Conservation (phyloP, 768 basidiomycete species). For the Coprinellus aureogranulatus region DNA sequence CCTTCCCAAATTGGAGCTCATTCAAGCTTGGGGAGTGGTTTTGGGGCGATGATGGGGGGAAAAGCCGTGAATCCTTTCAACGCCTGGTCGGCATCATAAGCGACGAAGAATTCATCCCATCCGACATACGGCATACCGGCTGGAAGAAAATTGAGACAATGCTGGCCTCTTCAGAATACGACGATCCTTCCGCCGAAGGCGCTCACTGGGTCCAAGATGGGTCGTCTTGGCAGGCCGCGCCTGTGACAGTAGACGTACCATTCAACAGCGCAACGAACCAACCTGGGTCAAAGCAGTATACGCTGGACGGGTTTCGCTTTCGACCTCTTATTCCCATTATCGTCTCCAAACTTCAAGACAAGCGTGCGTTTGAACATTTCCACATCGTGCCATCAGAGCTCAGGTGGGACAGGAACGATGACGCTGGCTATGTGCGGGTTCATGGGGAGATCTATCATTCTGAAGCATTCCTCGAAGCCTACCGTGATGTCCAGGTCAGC, state of each 20-base stretch:
- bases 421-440: conserved; percentile 13
- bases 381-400: conserved; percentile 15
- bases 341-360: background rate
- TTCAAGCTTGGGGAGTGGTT: conserved; percentile 19
- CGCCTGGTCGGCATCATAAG: background rate
- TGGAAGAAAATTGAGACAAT: background rate
- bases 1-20: conserved; percentile 1
- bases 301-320: background rate
- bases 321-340: background rate
- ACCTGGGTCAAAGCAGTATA: background rate
- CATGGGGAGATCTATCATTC: conserved; percentile 30
- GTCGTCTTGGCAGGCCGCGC: background rate
- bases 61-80: background rate
- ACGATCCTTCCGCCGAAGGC: too few relatives aligned
- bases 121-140: background rate
- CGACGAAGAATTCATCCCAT: background rate
- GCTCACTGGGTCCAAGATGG: background rate
- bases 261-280: background rate
- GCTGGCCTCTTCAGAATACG: background rate
- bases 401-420: conserved; percentile 20
- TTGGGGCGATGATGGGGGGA: background rate
- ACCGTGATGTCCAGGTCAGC: conserved; percentile 22
- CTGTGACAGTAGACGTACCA: background rate
- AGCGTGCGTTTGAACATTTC: background rate
- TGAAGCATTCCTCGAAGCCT: conserved; percentile 27